phyloP scores from a whole-genome alignment of 192 early-diverging fungal species.

The Ambispora gerdemannii region DNA sequence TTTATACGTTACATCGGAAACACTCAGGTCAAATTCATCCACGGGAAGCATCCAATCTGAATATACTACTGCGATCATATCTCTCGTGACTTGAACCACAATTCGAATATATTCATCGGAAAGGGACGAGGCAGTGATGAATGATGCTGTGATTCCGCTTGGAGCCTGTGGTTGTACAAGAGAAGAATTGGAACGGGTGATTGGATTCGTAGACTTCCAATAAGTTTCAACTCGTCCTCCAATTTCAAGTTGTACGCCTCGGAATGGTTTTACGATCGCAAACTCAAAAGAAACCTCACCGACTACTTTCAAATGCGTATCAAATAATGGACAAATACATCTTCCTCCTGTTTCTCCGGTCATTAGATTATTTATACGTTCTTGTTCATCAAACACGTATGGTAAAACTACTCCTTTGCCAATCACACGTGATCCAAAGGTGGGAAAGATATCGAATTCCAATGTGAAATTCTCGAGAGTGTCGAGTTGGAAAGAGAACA shows the following conservation, averaged over 20 bases:
- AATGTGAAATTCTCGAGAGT: conserved; percentile 70
- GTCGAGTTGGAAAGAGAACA: conserved; percentile 84
- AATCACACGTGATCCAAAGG: conserved; percentile 92
- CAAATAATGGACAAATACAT: conserved; percentile 72
- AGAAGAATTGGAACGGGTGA: conserved; percentile 35
- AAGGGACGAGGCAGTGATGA: conserved; percentile 84
- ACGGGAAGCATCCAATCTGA: conserved; percentile 68
- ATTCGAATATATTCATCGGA: conserved; percentile 89
- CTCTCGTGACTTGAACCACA: conserved; percentile 85
- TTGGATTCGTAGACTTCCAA: conserved; percentile 94
- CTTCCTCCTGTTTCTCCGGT: conserved; percentile 27
- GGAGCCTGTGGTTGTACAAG: conserved; percentile 23
- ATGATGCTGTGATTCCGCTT: conserved; percentile 49
- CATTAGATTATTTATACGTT: conserved; percentile 29
- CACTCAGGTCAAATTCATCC: conserved; percentile 48
- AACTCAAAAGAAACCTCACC: conserved; percentile 86
- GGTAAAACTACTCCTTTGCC: conserved; percentile 82
- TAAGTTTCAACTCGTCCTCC: conserved; percentile 97
- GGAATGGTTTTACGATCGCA: conserved; percentile 82
- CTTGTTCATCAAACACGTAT: conserved; percentile 54
- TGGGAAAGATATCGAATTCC: conserved; percentile 96
- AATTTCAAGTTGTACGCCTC: conserved; percentile 83
- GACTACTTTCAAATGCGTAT: conserved; percentile 86
- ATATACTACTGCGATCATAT: conserved; percentile 84
- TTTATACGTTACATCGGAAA: conserved; percentile 51